phyloP scores from a whole-genome alignment of 2,329 filamentous ascomycete species.

The Aspergillus sp. region DNA sequence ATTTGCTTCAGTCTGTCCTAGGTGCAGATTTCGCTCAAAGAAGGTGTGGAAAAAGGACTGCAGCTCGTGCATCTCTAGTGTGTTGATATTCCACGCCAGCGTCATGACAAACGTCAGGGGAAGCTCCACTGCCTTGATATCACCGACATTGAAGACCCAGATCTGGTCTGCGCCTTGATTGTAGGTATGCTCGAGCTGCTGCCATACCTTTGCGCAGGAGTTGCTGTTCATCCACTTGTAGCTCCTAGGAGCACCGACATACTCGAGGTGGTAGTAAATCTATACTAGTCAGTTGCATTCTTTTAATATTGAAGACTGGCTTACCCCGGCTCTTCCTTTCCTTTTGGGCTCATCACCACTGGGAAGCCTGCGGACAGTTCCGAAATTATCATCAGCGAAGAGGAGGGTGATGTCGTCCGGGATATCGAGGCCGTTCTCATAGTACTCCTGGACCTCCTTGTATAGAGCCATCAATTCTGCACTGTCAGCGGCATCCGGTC shows the following conservation, averaged over 20 bases:
- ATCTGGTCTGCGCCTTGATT: background rate
- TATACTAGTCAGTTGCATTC: background rate
- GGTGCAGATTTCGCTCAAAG: background rate
- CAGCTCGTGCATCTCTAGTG: background rate
- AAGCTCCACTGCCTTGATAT: background rate
- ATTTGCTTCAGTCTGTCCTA: background rate
- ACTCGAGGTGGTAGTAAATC: background rate
- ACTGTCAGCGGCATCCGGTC: background rate
- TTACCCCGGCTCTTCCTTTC: background rate
- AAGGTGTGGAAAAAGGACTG: background rate
- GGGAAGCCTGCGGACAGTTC: background rate
- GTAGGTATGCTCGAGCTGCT: background rate
- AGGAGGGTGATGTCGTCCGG: background rate
- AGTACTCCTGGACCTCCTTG: background rate
- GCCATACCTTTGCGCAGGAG: background rate
- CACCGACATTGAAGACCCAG: background rate
- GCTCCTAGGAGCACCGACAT: background rate
- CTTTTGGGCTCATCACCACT: background rate
- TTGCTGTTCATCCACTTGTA: background rate
- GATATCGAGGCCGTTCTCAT: background rate
- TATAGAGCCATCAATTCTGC: background rate
- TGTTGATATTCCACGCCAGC: background rate
- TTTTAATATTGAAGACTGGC: background rate
- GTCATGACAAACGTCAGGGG: background rate
- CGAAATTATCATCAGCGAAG: background rate